Evolutionary conservation across 768 basidiomycete genomes (phyloP), one percentile per base, ranked within the genome.

Genomic region (Tulasnella calospora): DNA sequence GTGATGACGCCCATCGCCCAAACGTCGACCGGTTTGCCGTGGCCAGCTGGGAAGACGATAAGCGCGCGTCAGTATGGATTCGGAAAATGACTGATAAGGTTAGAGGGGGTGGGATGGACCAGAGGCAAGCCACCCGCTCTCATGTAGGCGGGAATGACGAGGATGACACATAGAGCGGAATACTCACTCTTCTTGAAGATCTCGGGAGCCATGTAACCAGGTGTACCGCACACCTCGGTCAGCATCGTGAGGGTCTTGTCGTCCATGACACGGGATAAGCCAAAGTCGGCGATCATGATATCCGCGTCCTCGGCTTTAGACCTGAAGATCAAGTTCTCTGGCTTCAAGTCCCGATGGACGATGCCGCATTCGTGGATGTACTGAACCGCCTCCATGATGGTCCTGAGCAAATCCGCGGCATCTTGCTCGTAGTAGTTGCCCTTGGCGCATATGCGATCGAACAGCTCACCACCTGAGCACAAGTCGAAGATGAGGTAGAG

Each of bases 1-100:
- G 97, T 94, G 84, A 99, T 96, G 72, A 99, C 97, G 51, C 97
- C 97, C 90, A 99, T 96, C 0, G 97, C 96, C 96, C 95, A 96
- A 77, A 97, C 86, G 82, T 97, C 97, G 23, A 98, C 96, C 12
- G 96, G 96, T 85, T 94, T 98, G 57, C 92, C 90, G 82, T 99
- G 97, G 4, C 97, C 97, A 77, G 91, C 92, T 93, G 38, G 38
- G 73, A 15, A 17, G 40, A 70, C 23, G n/a, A 30, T 73, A 21
- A 3, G 85, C 61, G 61, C 61, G 61, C 61, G 61, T 67, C 33
- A 67, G 61, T 33, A 27, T 35, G 30, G 17, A 35, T 67, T 67
- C 33, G 61, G 51, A 51, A 51, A 51, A 21, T 21, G 51, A 51
- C 51, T 51, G 51, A n/a, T 51, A 76, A 33, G 36, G 47, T 47